Evolutionary conservation across 2,329 filamentous ascomycete genomes (phyloP).

Genomic region (Chrysoporthe cubensis): DNA sequence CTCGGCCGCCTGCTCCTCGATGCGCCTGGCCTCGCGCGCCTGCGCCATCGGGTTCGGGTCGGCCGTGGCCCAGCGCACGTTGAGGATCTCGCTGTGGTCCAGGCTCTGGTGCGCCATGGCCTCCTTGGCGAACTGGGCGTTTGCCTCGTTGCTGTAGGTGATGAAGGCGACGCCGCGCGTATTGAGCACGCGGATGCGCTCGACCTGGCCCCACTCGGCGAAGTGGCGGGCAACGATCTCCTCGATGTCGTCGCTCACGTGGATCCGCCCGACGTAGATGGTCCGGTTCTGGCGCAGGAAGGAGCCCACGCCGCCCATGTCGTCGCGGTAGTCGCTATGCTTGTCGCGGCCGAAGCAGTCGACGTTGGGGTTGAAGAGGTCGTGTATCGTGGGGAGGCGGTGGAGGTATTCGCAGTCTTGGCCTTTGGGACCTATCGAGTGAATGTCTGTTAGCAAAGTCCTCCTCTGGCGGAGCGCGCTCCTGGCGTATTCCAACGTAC

Average conservation of each 20-base stretch:
- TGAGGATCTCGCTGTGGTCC: constrained; percentile 89
- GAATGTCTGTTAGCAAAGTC: constrained; percentile 2
- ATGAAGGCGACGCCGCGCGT: constrained; percentile 91
- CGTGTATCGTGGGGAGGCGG: constrained; percentile 81
- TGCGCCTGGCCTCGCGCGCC: constrained; percentile 82
- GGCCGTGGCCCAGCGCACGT: constrained; percentile 95
- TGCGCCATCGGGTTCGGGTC: constrained; percentile 96
- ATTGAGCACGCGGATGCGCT: constrained; percentile 86
- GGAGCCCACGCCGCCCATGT: constrained; percentile 95
- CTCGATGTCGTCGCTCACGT: constrained; percentile 95
- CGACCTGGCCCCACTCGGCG: constrained; percentile 93
- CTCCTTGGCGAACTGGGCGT: constrained; percentile 89
- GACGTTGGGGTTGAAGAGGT: constrained; percentile 90
- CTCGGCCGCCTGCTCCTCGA: constrained; percentile 96
- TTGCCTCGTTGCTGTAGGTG: constrained; percentile 89
- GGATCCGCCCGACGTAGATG: constrained; percentile 89
- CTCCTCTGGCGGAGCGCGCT: background rate
- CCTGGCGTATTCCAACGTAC: constrained; percentile 46
- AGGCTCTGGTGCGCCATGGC: constrained; percentile 94
- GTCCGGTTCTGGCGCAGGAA: constrained; percentile 95
- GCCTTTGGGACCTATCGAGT: constrained; percentile 67
- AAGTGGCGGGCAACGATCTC: constrained; percentile 95
- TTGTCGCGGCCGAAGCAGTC: constrained; percentile 96
- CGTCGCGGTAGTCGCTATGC: constrained; percentile 88
- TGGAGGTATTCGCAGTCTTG: constrained; percentile 95